Conservation (phyloP, 2,329 filamentous ascomycete genomes). For the Scopulariopsis brevicaulis region DNA sequence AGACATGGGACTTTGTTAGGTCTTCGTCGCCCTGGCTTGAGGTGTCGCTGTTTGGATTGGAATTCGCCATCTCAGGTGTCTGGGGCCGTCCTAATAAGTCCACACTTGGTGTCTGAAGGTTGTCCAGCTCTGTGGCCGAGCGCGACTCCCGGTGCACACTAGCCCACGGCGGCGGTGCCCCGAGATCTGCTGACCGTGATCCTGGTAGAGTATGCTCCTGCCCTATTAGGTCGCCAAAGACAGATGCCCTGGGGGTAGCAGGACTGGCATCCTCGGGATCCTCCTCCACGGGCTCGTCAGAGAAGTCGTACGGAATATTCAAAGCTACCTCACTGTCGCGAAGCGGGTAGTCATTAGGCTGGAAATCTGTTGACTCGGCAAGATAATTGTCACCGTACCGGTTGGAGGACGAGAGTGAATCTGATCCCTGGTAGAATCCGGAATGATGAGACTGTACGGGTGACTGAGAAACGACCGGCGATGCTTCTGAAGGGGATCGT, state of each 20-base stretch:
- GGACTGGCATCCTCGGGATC: conserved; percentile 24
- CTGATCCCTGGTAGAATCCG: background rate
- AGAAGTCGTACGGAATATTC: conserved; percentile 41
- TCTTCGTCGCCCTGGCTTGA: conserved; percentile 28
- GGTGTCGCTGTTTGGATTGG: background rate
- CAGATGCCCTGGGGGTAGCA: conserved; percentile 42
- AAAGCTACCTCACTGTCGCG: conserved; percentile 45
- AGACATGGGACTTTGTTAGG: conserved; percentile 54
- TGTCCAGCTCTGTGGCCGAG: background rate
- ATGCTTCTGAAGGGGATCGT: conserved; percentile 27
- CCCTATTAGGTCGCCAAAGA: conserved; percentile 23
- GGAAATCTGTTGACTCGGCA: conserved; percentile 18
- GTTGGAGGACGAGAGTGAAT: background rate
- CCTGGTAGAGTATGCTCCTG: background rate
- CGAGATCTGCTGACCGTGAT: background rate
- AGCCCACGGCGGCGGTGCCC: background rate
- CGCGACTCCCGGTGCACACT: background rate
- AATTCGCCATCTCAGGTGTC: background rate
- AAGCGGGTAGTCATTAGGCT: conserved; percentile 19
- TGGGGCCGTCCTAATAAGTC: background rate
- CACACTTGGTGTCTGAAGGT: background rate
- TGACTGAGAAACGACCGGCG: conserved; percentile 40
- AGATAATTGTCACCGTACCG: conserved; percentile 14
- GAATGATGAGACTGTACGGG: conserved; percentile 12
- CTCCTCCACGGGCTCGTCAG: conserved; percentile 15